phyloP scores from a whole-genome alignment of 2,329 filamentous ascomycete genomes.

The Fusarium zealandicum region DNA sequence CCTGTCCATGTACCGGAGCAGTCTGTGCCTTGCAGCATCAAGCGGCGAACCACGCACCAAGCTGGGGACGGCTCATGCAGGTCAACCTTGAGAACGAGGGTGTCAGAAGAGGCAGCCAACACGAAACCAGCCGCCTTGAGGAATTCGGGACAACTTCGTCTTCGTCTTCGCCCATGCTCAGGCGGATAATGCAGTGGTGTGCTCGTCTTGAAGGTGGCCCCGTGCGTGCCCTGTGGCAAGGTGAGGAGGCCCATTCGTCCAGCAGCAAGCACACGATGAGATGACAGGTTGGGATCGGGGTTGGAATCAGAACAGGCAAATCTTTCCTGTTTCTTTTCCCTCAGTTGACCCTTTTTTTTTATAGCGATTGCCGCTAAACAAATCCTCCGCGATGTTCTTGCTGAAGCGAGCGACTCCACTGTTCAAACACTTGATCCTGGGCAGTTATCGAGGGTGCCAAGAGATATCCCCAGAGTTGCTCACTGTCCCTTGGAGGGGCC shows the following conservation, averaged over 20 bases:
- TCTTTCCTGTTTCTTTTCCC: conserved; percentile 25
- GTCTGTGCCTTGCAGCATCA: conserved; percentile 31
- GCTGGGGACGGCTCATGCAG: conserved; percentile 24
- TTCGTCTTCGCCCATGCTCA: too few species aligned
- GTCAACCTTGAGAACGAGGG: conserved; percentile 22
- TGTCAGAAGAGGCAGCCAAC: conserved; percentile 27
- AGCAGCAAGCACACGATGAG: conserved; percentile 27
- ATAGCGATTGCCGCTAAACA: conserved; percentile 7
- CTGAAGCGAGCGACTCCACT: conserved; percentile 13
- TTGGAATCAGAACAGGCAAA: conserved; percentile 15
- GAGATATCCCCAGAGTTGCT: conserved; percentile 42
- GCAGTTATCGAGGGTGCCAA: conserved; percentile 34
- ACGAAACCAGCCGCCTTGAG: conserved; percentile 24
- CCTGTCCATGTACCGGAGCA: conserved; percentile 1
- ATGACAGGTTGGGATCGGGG: conserved; percentile 36
- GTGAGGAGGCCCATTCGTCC: conserved; percentile 33
- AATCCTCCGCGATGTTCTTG: conserved; percentile 27
- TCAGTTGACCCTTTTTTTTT: conserved; percentile 5
- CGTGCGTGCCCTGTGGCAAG: conserved; percentile 27
- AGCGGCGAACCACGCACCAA: conserved; percentile 11
- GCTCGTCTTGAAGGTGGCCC: conserved; percentile 19
- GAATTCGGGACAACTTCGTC: conserved; percentile 12
- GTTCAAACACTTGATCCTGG: conserved; percentile 26
- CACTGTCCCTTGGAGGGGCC: conserved; percentile 7
- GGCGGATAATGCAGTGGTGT: conserved; percentile 3